Evolutionary conservation across 2,329 filamentous ascomycete species (phyloP), one percentile per base, ranked within the genome.

Genomic region (Penicillium janthinellum): DNA sequence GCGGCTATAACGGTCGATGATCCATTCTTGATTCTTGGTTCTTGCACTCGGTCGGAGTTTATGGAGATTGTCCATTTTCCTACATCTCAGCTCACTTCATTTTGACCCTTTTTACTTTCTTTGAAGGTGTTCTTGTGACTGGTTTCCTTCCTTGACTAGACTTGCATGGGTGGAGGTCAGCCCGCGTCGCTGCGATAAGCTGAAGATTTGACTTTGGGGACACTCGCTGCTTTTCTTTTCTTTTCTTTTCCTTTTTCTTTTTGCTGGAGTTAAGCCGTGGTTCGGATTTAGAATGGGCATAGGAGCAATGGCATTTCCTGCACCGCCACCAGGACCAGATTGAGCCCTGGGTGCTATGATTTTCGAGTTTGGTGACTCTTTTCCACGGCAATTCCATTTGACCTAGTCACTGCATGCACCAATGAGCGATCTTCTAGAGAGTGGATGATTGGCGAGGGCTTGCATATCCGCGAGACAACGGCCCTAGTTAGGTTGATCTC

Each of bases 401-500:
- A 37, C 35, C 15, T 22, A 49, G 34, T 53, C 28, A 47, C 14
- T 42, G 42, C 31, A 25, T 34, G 47, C 35, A 49, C 49, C 42
- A 47, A 57, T 44, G 39, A 55, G 39, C 35, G 50, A 44, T 47
- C n/a, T 54, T 47, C 59, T 59, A 57, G 49, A 59, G 56, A 54
- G 25, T 50, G 44, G 35, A 42, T 34, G 8, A 39, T 49, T 35
- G 39, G 42, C 49, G 49, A 52, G 44, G 49, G 28, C 53, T 56
- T 62, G 56, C 59, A 62, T 50, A 51, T 54, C 49, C 49, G 15
- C 55, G 10, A 37, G 31, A 49, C 22, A 15, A 37, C 22, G 57
- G 54, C 49, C 56, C 60, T 59, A 53, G 60, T n/a, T 17, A 53
- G 56, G 60, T 22, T 17, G 56, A 59, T 62, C 59, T 31, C 34